Conservation (phyloP, 2,329 filamentous ascomycete genomes). For the Podosphaera leucotricha region DNA sequence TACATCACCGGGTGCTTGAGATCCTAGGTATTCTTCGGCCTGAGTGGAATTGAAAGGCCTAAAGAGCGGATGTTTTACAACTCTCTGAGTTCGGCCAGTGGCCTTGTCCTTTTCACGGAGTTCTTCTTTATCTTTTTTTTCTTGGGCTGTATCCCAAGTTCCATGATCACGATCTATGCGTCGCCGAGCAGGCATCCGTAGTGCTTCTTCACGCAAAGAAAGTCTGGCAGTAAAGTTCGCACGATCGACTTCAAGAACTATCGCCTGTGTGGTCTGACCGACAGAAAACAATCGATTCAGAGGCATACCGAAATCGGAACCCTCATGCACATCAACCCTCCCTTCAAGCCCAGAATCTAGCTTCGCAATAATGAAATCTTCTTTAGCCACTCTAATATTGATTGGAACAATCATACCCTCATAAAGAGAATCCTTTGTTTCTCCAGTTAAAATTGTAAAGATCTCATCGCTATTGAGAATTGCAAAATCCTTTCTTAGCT, state of each 20-base stretch:
- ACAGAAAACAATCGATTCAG: slow-evolving; percentile 51
- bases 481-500: slow-evolving; percentile 62
- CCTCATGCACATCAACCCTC: slow-evolving; percentile 59
- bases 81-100: slow-evolving; percentile 67
- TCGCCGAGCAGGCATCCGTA: slow-evolving; percentile 48
- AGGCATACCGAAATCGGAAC: slow-evolving; percentile 45
- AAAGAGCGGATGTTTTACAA: slow-evolving; percentile 96
- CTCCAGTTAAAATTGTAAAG: slow-evolving; percentile 91
- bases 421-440: slow-evolving; percentile 60
- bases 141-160: slow-evolving; percentile 72
- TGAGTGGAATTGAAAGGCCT: slow-evolving; percentile 77
- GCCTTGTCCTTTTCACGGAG: slow-evolving; percentile 67
- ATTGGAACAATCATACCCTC: slow-evolving; percentile 88
- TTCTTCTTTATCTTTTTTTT: slow-evolving; percentile 60
- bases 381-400: slow-evolving; percentile 66
- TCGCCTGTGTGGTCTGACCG: slow-evolving; percentile 71
- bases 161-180: slow-evolving; percentile 48
- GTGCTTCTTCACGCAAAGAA: slow-evolving; percentile 58
- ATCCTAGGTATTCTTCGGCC: slow-evolving; percentile 80
- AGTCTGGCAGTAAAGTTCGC: slow-evolving; percentile 67
- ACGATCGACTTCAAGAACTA: slow-evolving; percentile 69
- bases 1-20: slow-evolving; percentile 65
- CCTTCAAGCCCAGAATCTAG: slow-evolving; percentile 90
- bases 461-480: slow-evolving; percentile 50
- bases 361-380: slow-evolving; percentile 80